Base-by-base conservation (phyloP, 2,329 filamentous ascomycete species). In the Cercospora nicotianae region DNA sequence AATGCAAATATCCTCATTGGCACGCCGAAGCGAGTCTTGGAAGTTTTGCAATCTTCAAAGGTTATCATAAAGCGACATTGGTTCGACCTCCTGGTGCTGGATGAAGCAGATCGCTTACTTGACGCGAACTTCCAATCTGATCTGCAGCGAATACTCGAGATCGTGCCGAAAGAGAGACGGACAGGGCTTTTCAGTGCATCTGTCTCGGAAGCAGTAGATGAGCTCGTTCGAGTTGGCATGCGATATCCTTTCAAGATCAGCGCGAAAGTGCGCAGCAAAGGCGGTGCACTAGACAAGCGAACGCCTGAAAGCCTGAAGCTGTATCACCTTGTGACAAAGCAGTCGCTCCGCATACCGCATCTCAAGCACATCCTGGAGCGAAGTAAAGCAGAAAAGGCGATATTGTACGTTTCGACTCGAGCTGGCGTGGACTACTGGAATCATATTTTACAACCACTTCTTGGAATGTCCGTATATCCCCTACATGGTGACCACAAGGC, bases 71-170 rank as follows among this genome's bases (percentile, higher is more conserved):
- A 77, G 60, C 66, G 76, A 42, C 76, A 77, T 63, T 74, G 71
- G 69, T 98, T 99, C 73, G 94, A 99, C 78, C 88, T 93, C 60
- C 87, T 99, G 10, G 91, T 99, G 3, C 86, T 99, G 39, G 95
- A 99, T 77, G 95, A 99, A 81, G 95, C 94, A 60, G 95, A 99
- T 79, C 87, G 95, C 67, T 83, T 99, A 28, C 84, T 99, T 10
- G 95, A 99, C 80, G 85, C 98, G 23, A 95, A 96, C 5, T 98
- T 99, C 81, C 95, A 96, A 79, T 90, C 92, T 65, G 93, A 97
- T 73, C 81, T 99, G 30, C 92, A 95, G 73, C 91, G 89, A 65
- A 97, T 98, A 48, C 82, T 99, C 23, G 87, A 88, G 0, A 87
- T 91, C 16, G 82, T 99, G 5, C 95, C 95, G 0, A 99, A 99